Conservation (phyloP, 306 rosid species). For the Cicer pinnatifidum region DNA sequence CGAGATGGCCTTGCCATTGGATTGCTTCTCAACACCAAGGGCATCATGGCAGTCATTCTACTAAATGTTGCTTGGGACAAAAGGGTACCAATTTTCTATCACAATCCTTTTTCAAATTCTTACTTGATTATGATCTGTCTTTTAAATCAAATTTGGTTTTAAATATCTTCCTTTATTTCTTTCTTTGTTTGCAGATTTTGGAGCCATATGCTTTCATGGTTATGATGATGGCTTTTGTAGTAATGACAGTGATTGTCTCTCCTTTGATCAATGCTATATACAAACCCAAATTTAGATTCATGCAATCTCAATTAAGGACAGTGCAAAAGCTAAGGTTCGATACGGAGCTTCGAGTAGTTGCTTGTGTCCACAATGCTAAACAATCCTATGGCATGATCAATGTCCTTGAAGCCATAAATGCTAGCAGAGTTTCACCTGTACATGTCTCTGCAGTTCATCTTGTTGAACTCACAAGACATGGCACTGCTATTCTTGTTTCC, state of each 20-base stretch:
- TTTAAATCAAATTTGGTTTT: background rate
- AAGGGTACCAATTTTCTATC: background rate
- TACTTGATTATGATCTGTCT: background rate
- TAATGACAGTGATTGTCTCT: constrained; percentile 46
- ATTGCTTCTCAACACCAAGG: constrained; percentile 51
- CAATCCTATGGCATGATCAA: constrained; percentile 38
- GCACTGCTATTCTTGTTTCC: constrained; percentile 44
- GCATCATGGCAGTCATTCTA: constrained; percentile 39
- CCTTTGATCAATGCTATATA: constrained; percentile 44
- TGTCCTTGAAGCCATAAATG: constrained; percentile 39
- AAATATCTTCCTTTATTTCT: background rate
- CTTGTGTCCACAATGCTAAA: constrained; percentile 40
- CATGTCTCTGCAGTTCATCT: constrained; percentile 46
- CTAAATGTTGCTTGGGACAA: constrained; percentile 39
- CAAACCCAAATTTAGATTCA: constrained; percentile 38
- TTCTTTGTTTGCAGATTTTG: constrained; percentile 38
- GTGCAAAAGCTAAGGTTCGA: constrained; percentile 40
- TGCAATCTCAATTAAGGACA: constrained; percentile 38
- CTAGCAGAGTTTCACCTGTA: constrained; percentile 42
- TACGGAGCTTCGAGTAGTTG: constrained; percentile 43
- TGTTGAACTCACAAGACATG: constrained; percentile 44
- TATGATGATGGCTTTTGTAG: constrained; percentile 4
- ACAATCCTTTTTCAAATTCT: background rate
- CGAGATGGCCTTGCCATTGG: constrained; percentile 48
- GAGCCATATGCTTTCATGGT: constrained; percentile 1